Base-by-base conservation (phyloP, 768 basidiomycete genomes). In the Russula lepida region DNA sequence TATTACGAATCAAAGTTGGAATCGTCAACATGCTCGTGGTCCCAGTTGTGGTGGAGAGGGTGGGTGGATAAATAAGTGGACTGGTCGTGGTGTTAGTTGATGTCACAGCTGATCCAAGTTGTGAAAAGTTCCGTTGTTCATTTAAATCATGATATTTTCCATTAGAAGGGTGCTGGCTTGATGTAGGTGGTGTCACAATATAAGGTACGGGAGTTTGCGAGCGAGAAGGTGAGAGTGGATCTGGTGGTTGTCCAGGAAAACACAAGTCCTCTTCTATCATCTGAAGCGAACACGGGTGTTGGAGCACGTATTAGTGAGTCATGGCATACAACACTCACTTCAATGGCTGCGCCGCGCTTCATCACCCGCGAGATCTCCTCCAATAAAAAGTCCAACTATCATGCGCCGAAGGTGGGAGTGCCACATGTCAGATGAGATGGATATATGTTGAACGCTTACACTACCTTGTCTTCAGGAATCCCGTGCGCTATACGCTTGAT, bases 221-320 rank as follows among this genome's bases (percentile, higher is more conserved):
- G 32, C 57, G 56, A 33, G 64, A 28, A 21, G 28, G 58, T 50
- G 58, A 54, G 54, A 37, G 58, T n/a, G 60, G 28, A 49, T 79
- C 77, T 17, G 72, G 66, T 3, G 69, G 62, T 63, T 75, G 78
- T 13, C 86, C 85, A 1, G 87, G 88, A 67, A 89, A 88, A 68
- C 80, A 84, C 3, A 90, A 70, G 63, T 90, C 86, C 70, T 88
- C 86, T 69, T 90, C 88, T 52, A 87, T 74, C 72, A 89, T 77
- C 84, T 86, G 61, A 32, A 21, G 21, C 21, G 27, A 6, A 35
- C 33, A 27, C 32, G 9, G 46, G 15, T 32, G 27, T 50, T 28
- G 59, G 46, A 27, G 32, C 54, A 39, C 15, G 32, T n/a, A 59
- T n/a, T 12, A 28, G 15, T 21, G n/a, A 5, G 28, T 33, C 32